phyloP scores from a whole-genome alignment of 129 eudicot genomes.

The Tagetes erecta region DNA sequence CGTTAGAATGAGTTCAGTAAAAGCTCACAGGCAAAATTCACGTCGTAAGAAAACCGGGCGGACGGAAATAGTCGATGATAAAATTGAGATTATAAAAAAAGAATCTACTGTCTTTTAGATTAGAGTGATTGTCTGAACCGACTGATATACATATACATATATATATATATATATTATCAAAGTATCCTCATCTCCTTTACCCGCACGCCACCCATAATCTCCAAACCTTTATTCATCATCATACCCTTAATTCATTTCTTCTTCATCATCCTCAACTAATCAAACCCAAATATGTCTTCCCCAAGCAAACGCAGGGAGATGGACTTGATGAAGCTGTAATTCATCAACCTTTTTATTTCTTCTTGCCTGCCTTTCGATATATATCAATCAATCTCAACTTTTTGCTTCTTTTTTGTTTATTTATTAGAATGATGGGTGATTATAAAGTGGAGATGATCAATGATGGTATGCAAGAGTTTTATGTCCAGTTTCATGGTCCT shows the following conservation, averaged over 20 bases:
- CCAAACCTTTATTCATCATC: conserved; percentile 10
- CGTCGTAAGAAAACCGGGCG: too few relatives aligned
- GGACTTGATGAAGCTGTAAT: conserved; percentile 94
- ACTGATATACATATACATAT: not conserved
- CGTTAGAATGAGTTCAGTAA: too few relatives aligned
- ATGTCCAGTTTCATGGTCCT: conserved; percentile 88
- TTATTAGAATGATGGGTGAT: conserved; percentile 92
- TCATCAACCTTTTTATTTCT: not conserved
- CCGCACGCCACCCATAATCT: conserved; percentile 36
- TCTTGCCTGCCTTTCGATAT: not conserved
- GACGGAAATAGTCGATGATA: too few relatives aligned
- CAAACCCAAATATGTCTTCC: conserved; percentile 54
- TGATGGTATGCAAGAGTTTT: conserved; percentile 94
- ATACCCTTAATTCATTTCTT: not conserved
- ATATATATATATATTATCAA: not conserved
- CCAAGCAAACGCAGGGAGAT: conserved; percentile 88
- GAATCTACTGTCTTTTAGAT: conserved; percentile 15
- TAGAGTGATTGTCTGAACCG: conserved; percentile 41
- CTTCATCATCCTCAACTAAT: not conserved
- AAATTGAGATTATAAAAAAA: conserved; percentile 12
- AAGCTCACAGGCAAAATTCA: too few relatives aligned
- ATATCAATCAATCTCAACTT: conserved; percentile 5
- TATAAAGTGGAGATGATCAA: conserved; percentile 94
- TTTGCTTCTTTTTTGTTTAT: conserved; percentile 10
- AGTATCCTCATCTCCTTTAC: conserved; percentile 37